Base-by-base conservation (phyloP, 768 basidiomycete genomes). In the Rhizopogon vesiculosus region DNA sequence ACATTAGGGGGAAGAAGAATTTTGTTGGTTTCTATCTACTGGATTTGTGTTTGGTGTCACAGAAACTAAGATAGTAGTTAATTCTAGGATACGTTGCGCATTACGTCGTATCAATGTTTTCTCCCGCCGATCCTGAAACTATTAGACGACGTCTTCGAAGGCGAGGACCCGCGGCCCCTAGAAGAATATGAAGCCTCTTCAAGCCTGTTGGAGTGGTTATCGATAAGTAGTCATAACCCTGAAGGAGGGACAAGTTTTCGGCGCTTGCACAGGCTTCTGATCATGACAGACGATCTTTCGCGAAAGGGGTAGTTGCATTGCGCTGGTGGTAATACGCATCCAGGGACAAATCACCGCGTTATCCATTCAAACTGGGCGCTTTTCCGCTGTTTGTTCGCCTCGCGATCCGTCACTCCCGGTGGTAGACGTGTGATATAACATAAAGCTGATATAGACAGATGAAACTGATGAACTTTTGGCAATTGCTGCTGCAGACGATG, bases 321-420 rank as follows among this genome's bases (percentile, higher is more conserved):
- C 33, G 19, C 33, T 45, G 7, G 16, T 7, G 16, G 22, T 13
- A 19, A 12, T 42, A 33, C 31, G 7, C 31, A 42, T 18, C 18
- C n/a, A 46, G 46, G 45, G 46, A 19, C 46, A 33, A 25, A 25
- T 5, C 31, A n/a, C 10, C 45, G 12, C 45, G 4, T 15, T 29
- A 45, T 9, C 31, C 8, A 86, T 86, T 45, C 92, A 82, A 12
- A 95, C 89, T 80, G 12, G 91, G 91, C 0, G 92, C 86, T 68
- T 91, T 93, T 31, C 91, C 89, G 54, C 87, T 86, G 65, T 89
- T 87, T 38, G 12, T 38, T 38, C 35, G 35, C 35, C 35, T 10
- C 10, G 35, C 10, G 13, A 38, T 38, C 35, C 35, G 35, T 13
- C 35, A 13, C 3, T 10, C 12, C 12, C 31, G 31, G 28, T 33